Conservation (phyloP, 345 rosid genomes). For the Dovyalis caffra region DNA sequence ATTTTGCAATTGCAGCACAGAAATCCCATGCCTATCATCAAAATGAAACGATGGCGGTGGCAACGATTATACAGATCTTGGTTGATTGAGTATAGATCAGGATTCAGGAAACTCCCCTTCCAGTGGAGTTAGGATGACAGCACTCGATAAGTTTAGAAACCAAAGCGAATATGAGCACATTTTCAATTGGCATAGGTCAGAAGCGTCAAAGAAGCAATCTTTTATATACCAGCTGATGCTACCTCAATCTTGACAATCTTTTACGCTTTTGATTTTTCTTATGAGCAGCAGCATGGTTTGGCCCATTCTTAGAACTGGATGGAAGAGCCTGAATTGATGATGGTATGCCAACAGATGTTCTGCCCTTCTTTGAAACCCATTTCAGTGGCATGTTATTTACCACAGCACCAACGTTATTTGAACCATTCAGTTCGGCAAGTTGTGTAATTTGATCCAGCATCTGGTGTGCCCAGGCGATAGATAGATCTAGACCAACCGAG, state of each 20-base stretch:
- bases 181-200: not conserved
- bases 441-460: constrained; percentile 79
- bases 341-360: constrained; percentile 75
- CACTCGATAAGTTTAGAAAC: not conserved
- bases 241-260: constrained; percentile 48
- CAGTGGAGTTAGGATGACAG: not conserved
- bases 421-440: constrained; percentile 55
- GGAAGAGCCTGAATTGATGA: constrained; percentile 47
- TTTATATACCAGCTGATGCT: not conserved
- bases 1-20: not conserved
- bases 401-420: constrained; percentile 54
- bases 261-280: constrained; percentile 46
- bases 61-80: not conserved
- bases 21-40: not conserved
- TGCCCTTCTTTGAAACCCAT: constrained; percentile 78
- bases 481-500: constrained; percentile 63
- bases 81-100: not conserved
- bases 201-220: not conserved
- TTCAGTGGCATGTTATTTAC: constrained; percentile 62
- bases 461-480: constrained; percentile 72
- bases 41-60: not conserved
- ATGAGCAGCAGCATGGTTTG: constrained; percentile 17
- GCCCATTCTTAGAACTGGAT: constrained; percentile 26
- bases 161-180: not conserved
- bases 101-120: not conserved